Base-by-base conservation (phyloP, 176 grass and related monocot species). In the Oryza glumipatula region DNA sequence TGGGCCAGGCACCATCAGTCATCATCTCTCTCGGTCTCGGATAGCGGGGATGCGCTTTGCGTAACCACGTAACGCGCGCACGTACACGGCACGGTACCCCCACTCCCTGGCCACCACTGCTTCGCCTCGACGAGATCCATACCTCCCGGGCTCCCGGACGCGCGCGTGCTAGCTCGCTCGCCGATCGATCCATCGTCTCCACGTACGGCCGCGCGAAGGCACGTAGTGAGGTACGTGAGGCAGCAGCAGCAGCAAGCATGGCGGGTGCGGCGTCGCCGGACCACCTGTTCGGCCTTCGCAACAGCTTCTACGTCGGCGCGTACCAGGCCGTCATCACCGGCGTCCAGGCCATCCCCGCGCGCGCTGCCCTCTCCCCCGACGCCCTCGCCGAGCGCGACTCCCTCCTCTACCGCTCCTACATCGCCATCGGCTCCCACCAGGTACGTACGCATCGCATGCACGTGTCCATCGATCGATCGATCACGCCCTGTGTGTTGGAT, bases 231-330 rank as follows among this genome's bases (percentile, higher is more conserved):
- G 35, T 21, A 19, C 17, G 52, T 56, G 4, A 72, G 51, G 32
- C 23, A 9, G 39, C 56, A 64, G 80, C 76, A 90, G 80, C 85
- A 38, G 36, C 36, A 5, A 11, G 3, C 51, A 41, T 41, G 52
- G 52, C 52, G 17, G 1, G 6, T 17, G 17, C 49, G 15, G 4
- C 49, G 28, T 17, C 82, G 49, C 87, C 92, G 51, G 94, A 97
- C 70, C 90, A 77, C 46, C 94, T 97, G 68, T 91, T 94, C 65
- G 88, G 77, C 68, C 80, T 92, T 30, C 92, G 92, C 64, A 91
- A 94, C 91, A 92, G 87, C 81, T 97, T 94, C 88, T 94, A 94
- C 86, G 48, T 94, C n/a, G 92, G 94, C 79, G 90, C 90, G 11
- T 97, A 94, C 90, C 92, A 97, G 41, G 92, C 73, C 47, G 90